Evolutionary conservation across 768 basidiomycete species (phyloP), one percentile per base, ranked within the genome.

Genomic region (Termitomyces titanicus): DNA sequence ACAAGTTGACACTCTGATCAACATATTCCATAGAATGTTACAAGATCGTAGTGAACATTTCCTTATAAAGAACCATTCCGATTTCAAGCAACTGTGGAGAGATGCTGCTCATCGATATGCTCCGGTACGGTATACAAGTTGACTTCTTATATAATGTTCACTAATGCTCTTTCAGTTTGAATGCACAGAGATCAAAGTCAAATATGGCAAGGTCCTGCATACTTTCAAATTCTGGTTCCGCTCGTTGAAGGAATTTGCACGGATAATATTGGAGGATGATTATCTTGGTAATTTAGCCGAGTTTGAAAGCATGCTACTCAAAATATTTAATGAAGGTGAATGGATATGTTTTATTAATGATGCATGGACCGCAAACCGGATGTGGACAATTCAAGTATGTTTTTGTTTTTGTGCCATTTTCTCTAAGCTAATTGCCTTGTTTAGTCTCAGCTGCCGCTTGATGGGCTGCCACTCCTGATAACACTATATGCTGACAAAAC

Each of bases 401-500:
- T 48, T 27, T 44, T 24, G 15, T 43, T 22, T 12, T 27, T 13
- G 1, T 44, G 7, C 8, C 20, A 25, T 7, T 6, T 20, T 9
- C 42, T 43, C 34, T 8, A 13, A 35, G 8, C 11, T 13, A 2
- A 6, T 1, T 7, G n/a, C 37, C n/a, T 37, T n/a, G 15, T 17
- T 37, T 15, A 37, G 37, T 13, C 17, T 12, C 37, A 37, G 11
- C 42, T 43, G 22, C 42, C 22, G 4, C 20, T 24, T 11, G 22
- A 43, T 25, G 22, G 42, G 18, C 13, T 17, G 18, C 64, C 66
- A 1, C 51, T 73, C 10, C 49, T 62, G 7, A 64, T 68, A 20
- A 70, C 75, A 39, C 20, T 76, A 0, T 77, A 74, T 63, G 69
- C 74, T 9, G 73, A 77, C 51, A 76, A 75, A 42, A 64, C 69